Conservation (phyloP, 305 asterid genomes). For the Fraxinus latifolia region DNA sequence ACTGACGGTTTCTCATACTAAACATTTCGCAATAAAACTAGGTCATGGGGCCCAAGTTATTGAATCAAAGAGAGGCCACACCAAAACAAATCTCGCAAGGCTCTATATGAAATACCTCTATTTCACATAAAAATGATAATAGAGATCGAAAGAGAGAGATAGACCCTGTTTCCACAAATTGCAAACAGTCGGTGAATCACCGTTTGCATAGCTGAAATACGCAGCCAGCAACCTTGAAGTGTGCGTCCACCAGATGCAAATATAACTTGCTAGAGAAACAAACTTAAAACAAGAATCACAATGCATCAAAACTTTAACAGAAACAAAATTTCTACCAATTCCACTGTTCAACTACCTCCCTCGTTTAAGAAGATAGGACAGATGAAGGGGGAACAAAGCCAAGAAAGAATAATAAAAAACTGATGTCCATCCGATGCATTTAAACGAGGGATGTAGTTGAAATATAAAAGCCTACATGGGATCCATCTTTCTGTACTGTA, state of each 20-base stretch:
- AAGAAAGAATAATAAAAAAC: not conserved
- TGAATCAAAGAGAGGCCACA: not conserved
- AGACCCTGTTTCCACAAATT: not conserved
- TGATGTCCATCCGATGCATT: not conserved
- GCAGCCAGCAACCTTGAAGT: not conserved
- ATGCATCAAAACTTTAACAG: not conserved
- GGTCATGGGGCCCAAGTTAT: not conserved
- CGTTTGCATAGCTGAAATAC: not conserved
- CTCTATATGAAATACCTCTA: not conserved
- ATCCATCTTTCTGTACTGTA: not conserved
- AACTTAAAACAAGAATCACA: not conserved
- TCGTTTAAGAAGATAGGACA: not conserved
- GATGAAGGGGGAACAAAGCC: not conserved
- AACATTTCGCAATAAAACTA: not conserved
- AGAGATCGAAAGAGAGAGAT: not conserved
- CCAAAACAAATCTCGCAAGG: not conserved
- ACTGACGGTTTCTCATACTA: not conserved
- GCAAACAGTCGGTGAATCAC: not conserved
- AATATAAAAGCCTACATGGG: slow-evolving; percentile 4
- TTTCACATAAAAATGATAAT: not conserved
- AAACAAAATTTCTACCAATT: not conserved
- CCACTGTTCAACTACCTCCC: not conserved
- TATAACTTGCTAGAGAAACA: not conserved
- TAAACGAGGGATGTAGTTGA: not conserved
- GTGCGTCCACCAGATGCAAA: not conserved